Conservation (phyloP, 2,329 filamentous ascomycete genomes). For the Stagonosporopsis tanaceti region DNA sequence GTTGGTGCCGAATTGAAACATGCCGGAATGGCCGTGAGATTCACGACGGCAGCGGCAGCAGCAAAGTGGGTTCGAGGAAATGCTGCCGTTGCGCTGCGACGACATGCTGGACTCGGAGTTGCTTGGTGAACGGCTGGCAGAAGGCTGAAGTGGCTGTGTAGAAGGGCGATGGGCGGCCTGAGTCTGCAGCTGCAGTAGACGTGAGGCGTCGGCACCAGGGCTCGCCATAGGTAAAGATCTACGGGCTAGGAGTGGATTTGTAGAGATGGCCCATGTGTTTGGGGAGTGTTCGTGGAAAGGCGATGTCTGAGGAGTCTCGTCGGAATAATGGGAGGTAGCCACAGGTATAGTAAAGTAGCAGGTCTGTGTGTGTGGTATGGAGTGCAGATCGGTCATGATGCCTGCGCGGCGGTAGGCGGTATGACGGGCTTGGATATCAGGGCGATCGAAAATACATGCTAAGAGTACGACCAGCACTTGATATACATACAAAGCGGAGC, state of each 20-base stretch:
- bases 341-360: constrained; percentile 48
- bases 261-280: constrained; percentile 39
- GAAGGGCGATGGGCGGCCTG: constrained; percentile 45
- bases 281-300: constrained; percentile 34
- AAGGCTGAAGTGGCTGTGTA: constrained; percentile 38
- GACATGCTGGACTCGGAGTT: constrained; percentile 23
- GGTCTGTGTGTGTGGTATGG: constrained; percentile 14
- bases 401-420: constrained; percentile 21
- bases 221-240: constrained; percentile 36
- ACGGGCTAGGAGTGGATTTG: constrained; percentile 48
- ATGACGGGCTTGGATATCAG: constrained; percentile 14
- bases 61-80: constrained; percentile 28
- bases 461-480: constrained; percentile 9
- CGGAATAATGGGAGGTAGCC: constrained; percentile 40
- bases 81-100: constrained; percentile 21
- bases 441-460: constrained; percentile 8
- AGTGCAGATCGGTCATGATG: constrained; percentile 21
- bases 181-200: constrained; percentile 51
- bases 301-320: constrained; percentile 41
- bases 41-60: constrained; percentile 49
- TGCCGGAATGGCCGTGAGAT: constrained; percentile 32
- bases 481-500: constrained; percentile 10
- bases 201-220: constrained; percentile 39
- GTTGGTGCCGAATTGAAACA: constrained; percentile 51
- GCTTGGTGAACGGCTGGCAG: constrained; percentile 21